phyloP scores from a whole-genome alignment of 2,329 filamentous ascomycete genomes.

The Fusarium continuum region DNA sequence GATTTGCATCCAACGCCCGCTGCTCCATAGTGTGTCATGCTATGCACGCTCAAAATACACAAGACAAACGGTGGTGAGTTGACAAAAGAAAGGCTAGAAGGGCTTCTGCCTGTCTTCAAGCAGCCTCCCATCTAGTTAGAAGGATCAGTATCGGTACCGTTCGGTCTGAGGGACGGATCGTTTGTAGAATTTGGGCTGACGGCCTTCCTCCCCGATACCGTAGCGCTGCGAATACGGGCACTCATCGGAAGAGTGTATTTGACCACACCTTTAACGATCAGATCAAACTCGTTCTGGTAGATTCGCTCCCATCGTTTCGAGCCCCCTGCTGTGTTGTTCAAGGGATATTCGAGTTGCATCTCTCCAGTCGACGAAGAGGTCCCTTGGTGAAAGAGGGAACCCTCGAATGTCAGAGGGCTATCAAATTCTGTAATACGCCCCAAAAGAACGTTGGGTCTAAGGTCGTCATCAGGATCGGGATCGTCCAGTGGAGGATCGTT shows the following conservation, averaged over 20 bases:
- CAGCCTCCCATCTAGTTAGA: constrained; percentile 28
- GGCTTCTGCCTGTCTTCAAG: constrained; percentile 20
- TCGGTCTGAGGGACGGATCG: constrained; percentile 71
- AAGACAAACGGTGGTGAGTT: constrained; percentile 35
- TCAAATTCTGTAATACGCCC: constrained; percentile 89
- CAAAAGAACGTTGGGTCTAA: constrained; percentile 83
- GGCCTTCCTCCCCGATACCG: constrained; percentile 66
- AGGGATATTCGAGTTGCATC: constrained; percentile 82
- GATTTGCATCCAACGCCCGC: constrained; percentile 48
- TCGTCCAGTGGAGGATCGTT: constrained; percentile 61
- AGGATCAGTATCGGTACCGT: constrained; percentile 68
- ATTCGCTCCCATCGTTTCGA: constrained; percentile 90
- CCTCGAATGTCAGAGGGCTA: constrained; percentile 87
- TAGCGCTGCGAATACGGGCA: constrained; percentile 66
- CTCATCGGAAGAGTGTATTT: constrained; percentile 78
- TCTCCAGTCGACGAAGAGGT: constrained; percentile 80
- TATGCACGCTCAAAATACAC: constrained; percentile 50
- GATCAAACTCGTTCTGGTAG: constrained; percentile 88
- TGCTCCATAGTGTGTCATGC: constrained; percentile 48
- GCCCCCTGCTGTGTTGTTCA: constrained; percentile 88
- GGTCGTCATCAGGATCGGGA: constrained; percentile 69
- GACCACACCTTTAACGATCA: constrained; percentile 90
- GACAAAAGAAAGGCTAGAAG: constrained; percentile 42
- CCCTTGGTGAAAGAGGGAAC: constrained; percentile 82
- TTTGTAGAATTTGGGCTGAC: constrained; percentile 72